Evolutionary conservation across 192 early-diverging fungal species (phyloP), one percentile per base, ranked within the genome.

Genomic region (Coemansia sp.): DNA sequence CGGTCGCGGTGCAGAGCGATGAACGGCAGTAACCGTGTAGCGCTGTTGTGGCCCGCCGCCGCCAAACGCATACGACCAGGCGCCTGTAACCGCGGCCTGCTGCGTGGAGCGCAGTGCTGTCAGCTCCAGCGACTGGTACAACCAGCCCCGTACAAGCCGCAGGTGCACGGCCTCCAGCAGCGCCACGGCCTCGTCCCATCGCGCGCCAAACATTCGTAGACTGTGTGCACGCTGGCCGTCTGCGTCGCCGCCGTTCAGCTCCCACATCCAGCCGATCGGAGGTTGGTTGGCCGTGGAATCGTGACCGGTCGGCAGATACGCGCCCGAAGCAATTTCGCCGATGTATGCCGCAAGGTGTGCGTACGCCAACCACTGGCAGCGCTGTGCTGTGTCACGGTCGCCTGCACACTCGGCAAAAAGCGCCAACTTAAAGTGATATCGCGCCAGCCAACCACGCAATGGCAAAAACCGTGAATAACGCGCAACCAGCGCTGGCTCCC

Each of bases 371-470:
- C 77, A 80, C 56, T 67, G 48, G 44, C 71, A 71, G 16, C 72
- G 63, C 47, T 71, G 71, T 14, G 77, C 77, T 0, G 67, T 71
- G 24, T 68, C 77, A 41, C 67, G 64, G 54, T 74, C 77, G 25
- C 71, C 71, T 1, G 51, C 47, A 22, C 71, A 69, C 61, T 80
- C 77, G 8, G 77, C 71, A 41, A 65, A 64, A 22, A 69, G 44
- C 14, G 62, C 60, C 54, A 74, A 21, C 54, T 80, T 80, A 54
- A 68, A 74, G 21, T 80, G 68, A 38, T 80, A 80, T 49, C 77
- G 58, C 27, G 25, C 68, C n/a, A 74, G 68, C 77, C 72, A 80
- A 5, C 52, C 71, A 2, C 77, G 68, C 65, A 80, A n/a, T 3
- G 77, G 72, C 50, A 74, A 28, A 18, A 60, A 61, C 32, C 71